Conservation (phyloP, 495 filamentous ascomycete genomes). For the Trichoderma gamsii region DNA sequence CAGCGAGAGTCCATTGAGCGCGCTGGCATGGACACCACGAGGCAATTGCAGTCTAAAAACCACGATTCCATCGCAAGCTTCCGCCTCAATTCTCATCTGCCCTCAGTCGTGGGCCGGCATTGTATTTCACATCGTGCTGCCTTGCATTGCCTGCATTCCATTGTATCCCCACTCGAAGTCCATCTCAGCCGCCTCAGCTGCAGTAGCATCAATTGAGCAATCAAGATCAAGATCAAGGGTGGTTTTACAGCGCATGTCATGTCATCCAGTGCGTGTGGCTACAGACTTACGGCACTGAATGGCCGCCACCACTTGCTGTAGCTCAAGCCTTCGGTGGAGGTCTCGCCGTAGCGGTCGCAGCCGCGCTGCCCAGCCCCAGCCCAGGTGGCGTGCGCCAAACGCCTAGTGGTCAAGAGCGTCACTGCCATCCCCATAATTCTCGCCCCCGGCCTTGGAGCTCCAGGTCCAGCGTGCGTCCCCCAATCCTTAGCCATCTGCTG, state of each 20-base stretch:
- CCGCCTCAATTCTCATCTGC: too few species aligned
- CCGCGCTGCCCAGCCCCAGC: background rate
- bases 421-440: slow-evolving; percentile 13
- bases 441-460: slow-evolving; percentile 9
- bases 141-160: too few species aligned
- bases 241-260: background rate
- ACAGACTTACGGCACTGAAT: background rate
- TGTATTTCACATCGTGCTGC: too few species aligned
- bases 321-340: background rate
- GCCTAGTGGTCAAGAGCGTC: slow-evolving; percentile 15
- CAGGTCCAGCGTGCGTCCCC: background rate
- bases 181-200: too few species aligned
- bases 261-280: background rate
- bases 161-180: too few species aligned
- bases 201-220: too few species aligned
- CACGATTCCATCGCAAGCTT: too few species aligned
- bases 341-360: slow-evolving; percentile 7
- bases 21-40: too few species aligned
- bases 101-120: too few species aligned
- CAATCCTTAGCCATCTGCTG: background rate
- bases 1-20: too few species aligned
- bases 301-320: background rate
- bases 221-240: background rate
- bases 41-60: too few species aligned
- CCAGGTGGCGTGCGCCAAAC: slow-evolving; percentile 9